A percentile compares a stretch with the other conserved stretches of the same genome.
phyloP scores from a whole-genome alignment of 129 eudicot species.

The Artemisia argyi region DNA sequence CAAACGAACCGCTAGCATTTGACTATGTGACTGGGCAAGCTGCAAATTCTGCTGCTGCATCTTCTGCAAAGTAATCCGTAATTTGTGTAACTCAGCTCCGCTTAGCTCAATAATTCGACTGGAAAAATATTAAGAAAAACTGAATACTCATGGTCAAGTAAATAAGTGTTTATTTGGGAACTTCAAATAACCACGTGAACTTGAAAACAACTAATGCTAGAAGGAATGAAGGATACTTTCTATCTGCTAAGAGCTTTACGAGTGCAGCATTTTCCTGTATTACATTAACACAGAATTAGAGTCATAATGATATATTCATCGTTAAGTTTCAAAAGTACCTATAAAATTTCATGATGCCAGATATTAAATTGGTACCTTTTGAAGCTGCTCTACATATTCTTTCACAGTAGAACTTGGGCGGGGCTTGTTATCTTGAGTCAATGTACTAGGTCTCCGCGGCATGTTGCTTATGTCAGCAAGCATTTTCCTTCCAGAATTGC shows the following conservation, averaged over 20 bases:
- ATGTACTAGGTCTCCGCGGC: conserved; percentile 27
- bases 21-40: conserved; percentile 63
- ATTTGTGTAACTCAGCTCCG: conserved; percentile 51
- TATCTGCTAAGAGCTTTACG: conserved; percentile 58
- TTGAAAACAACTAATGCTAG: neutral
- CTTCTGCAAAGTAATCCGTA: conserved; percentile 61
- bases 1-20: conserved; percentile 59
- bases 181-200: conserved; percentile 4
- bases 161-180: neutral
- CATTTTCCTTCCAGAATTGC: conserved; percentile 43
- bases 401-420: conserved; percentile 32
- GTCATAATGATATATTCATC: neutral
- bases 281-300: conserved; percentile 10
- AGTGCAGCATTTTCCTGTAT: conserved; percentile 66
- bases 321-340: neutral
- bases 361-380: conserved; percentile 44
- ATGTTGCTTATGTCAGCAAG: conserved; percentile 70
- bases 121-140: conserved; percentile 30
- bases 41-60: conserved; percentile 69
- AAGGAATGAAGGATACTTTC: conserved; percentile 51
- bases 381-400: conserved; percentile 56
- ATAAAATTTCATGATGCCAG: neutral
- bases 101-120: conserved; percentile 70
- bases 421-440: conserved; percentile 40
- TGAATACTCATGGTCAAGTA: neutral